phyloP scores from a whole-genome alignment of 495 filamentous ascomycete species.

The Talaromyces thailandensis region DNA sequence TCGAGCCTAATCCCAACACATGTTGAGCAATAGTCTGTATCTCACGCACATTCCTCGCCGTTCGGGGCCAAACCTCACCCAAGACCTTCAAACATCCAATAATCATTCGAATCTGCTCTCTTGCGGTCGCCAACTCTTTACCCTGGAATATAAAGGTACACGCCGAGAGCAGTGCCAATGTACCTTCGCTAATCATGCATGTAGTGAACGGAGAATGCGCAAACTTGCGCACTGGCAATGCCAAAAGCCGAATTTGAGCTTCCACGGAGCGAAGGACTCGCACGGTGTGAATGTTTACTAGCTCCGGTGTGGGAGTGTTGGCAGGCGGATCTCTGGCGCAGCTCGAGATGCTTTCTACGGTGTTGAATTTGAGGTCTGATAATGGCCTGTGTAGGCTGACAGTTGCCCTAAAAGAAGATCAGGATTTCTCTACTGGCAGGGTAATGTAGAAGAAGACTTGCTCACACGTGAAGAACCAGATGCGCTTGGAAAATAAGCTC shows the following conservation, averaged over 20 bases:
- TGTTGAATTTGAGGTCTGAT: conserved; percentile 21
- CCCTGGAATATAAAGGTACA: conserved; percentile 17
- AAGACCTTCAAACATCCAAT: conserved; percentile 24
- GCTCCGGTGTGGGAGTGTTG: conserved; percentile 17
- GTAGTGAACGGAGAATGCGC: conserved; percentile 21
- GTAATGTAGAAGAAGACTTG: not conserved
- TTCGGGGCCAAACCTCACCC: conserved; percentile 26
- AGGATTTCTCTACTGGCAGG: not conserved
- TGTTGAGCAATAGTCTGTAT: conserved; percentile 67
- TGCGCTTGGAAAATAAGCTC: conserved; percentile 30
- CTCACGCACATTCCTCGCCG: conserved; percentile 61
- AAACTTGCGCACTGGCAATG: conserved; percentile 16
- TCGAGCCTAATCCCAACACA: conserved; percentile 14
- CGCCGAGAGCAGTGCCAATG: conserved; percentile 20
- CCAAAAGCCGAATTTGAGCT: conserved; percentile 19
- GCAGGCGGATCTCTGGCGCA: conserved; percentile 18
- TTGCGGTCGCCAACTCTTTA: conserved; percentile 15
- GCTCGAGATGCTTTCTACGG: conserved; percentile 19
- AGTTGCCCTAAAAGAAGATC: conserved; percentile 10
- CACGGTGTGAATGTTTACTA: conserved; percentile 18
- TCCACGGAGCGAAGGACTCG: conserved; percentile 18
- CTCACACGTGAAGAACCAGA: conserved; percentile 24
- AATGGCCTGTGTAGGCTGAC: conserved; percentile 24
- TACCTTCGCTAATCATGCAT: conserved; percentile 24
- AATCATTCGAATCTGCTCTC: conserved; percentile 24